Base-by-base conservation (phyloP, 192 early-diverging fungal genomes). In the Coemansia umbellata region DNA sequence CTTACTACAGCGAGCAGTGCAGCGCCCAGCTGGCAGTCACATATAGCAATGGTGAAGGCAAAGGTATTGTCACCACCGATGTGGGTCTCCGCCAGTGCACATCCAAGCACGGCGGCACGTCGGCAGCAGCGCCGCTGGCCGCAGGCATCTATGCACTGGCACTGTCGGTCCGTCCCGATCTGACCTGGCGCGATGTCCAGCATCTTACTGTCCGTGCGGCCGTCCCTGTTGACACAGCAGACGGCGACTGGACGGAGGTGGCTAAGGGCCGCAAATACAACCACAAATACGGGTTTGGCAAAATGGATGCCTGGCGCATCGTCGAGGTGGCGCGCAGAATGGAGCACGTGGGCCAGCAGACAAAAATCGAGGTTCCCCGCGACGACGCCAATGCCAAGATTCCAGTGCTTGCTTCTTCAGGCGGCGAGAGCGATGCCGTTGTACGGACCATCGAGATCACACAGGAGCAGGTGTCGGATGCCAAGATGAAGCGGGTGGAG, bases 261-360 rank as follows among this genome's bases (percentile, higher is more conserved):
- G 79, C 86, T 5, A 67, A 80, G 4, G 89, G 90, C 11, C 85
- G 91, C 21, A 59, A 65, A 47, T 97, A 84, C 74, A 94, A 88
- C 74, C 91, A 97, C 80, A 91, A 91, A 45, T 99, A 83, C 55
- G 96, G 96, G 0, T 99, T 89, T 66, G 96, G 96, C 17, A 90
- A 84, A 43, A 56, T 97, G 39, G 91, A 99, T 70, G 88, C 87
- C 1, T 89, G 82, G 52, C 69, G 66, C 19, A 81, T 95, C 5
- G 87, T 99, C 10, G 85, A 93, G 45, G 75, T 78, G 6, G 90
- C 94, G 0, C 87, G 83, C 51, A 74, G 74, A 0, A 86, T 84
- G 51, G 52, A 66, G 28, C 80, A 73, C 9, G 82, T 96, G 4
- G 69, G 81, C 28, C 66, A 76, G 2, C 92, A 94, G 58, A 84